These are phyloP conservation scores for Chenopodium album DNA, from an alignment of 148 eudicot species.

Conservation along the genomic window DNA sequence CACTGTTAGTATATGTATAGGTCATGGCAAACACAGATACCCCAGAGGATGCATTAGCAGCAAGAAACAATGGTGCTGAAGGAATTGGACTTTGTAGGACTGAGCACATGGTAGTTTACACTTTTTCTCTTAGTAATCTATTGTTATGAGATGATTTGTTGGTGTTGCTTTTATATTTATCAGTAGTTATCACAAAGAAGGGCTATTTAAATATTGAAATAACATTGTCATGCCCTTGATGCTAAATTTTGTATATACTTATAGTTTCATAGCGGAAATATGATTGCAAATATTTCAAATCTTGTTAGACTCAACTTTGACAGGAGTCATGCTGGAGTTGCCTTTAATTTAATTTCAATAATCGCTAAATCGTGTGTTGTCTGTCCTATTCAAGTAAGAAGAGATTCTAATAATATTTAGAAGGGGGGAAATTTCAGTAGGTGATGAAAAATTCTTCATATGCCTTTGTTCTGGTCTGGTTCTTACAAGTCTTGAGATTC, in stretches of 20 bases:
- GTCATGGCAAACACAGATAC: constrained; percentile 99
- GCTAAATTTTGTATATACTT: background rate
- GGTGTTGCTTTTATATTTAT: background rate
- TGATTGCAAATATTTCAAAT: background rate
- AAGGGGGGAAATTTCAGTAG: background rate
- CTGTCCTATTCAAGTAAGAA: background rate
- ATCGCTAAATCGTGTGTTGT: background rate
- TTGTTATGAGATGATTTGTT: too few species aligned
- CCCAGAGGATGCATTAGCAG: constrained; percentile 64
- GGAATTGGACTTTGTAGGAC: constrained; percentile 98
- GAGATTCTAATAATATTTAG: too few species aligned
- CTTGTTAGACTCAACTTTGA: background rate
- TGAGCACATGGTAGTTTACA: constrained; percentile 77
- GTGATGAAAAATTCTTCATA: background rate
- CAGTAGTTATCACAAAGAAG: background rate
- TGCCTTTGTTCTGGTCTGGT: too few species aligned
- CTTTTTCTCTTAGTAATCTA: constrained; percentile 5
- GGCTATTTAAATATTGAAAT: too few species aligned
- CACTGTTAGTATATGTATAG: constrained; percentile 32
- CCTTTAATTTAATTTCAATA: too few species aligned
- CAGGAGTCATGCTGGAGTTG: background rate
- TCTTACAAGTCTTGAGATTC: background rate
- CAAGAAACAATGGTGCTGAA: constrained; percentile 93
- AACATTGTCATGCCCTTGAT: background rate
- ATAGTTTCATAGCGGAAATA: background rate